Evolutionary conservation across 129 eudicot species (phyloP), one percentile per base, ranked within the genome.

Genomic region (Lactuca saligna): DNA sequence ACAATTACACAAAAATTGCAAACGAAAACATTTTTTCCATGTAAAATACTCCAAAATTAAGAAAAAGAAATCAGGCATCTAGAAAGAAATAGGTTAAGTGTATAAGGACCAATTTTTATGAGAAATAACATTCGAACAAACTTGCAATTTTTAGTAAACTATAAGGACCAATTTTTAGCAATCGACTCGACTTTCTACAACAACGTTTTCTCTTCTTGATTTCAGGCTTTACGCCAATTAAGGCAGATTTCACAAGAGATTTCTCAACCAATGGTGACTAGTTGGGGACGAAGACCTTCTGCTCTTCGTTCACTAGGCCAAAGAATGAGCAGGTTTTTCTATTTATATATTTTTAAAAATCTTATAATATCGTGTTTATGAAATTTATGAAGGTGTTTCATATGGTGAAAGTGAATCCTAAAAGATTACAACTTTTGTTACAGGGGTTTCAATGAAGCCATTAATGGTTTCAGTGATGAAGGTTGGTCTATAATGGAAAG

Each of bases 361-460:
- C 3, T 29, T 6, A 15, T 15, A n/a, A 33, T 25, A 17, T 57
- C 41, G 14, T 59, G 50, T 56, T 20, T 32, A 29, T 56, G 25
- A 31, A 46, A 16, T 46, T 46, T 9, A 42, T 7, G 49, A 42
- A 42, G 3, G 12, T 9, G 3, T 42, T 42, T 42, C 49, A 42
- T 42, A 0, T 42, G 49, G 14, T 39, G 8, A 0, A 39, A 7
- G 9, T 49, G 39, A 39, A 33, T 17, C 46, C 20, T 54, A 29
- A 56, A 39, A 33, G 6, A 34, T 46, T 13, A 5, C 33, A 12
- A 17, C 64, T 46, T 58, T 65, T 42, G 13, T 48, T 69, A 66
- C 87, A 91, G 97, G 79, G 97, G 97, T 37, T 91, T 91, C 66
- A 91, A 85, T 66, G 97, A 91, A 75, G 97, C 97, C 35, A 85